phyloP scores from a whole-genome alignment of 2,329 filamentous ascomycete species.

The Fusarium zealandicum region DNA sequence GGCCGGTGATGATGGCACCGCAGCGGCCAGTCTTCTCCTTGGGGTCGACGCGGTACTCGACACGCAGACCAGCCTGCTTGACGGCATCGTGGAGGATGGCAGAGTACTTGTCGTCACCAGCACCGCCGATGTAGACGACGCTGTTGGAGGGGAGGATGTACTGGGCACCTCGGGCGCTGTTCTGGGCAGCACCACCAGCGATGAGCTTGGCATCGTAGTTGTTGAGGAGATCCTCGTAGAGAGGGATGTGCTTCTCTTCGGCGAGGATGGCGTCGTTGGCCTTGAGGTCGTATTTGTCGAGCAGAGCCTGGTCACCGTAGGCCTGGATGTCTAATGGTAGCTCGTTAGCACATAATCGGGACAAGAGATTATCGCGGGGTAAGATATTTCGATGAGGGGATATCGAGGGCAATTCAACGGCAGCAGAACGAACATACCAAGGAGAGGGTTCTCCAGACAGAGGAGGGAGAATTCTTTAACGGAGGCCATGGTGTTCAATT shows the following conservation, averaged over 20 bases:
- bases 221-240: constrained; percentile 93
- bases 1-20: constrained; percentile 94
- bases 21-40: constrained; percentile 88
- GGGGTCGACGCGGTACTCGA: constrained; percentile 93
- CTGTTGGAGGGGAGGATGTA: constrained; percentile 92
- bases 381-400: not conserved
- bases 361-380: not conserved
- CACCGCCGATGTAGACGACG: constrained; percentile 91
- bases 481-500: constrained; percentile 68
- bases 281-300: constrained; percentile 93
- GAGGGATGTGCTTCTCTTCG: constrained; percentile 84
- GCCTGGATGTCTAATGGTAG: constrained; percentile 82
- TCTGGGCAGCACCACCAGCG: constrained; percentile 95
- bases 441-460: constrained; percentile 95
- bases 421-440: constrained; percentile 66
- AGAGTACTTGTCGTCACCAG: constrained; percentile 95
- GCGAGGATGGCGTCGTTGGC: constrained; percentile 97
- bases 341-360: constrained; percentile 28
- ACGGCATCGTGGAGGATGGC: constrained; percentile 87
- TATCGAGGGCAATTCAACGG: not conserved
- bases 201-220: constrained; percentile 94
- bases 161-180: constrained; percentile 94
- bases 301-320: constrained; percentile 78
- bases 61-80: constrained; percentile 85
- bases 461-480: constrained; percentile 85